Conservation (phyloP, 768 basidiomycete species). For the Mycena vulgaris region DNA sequence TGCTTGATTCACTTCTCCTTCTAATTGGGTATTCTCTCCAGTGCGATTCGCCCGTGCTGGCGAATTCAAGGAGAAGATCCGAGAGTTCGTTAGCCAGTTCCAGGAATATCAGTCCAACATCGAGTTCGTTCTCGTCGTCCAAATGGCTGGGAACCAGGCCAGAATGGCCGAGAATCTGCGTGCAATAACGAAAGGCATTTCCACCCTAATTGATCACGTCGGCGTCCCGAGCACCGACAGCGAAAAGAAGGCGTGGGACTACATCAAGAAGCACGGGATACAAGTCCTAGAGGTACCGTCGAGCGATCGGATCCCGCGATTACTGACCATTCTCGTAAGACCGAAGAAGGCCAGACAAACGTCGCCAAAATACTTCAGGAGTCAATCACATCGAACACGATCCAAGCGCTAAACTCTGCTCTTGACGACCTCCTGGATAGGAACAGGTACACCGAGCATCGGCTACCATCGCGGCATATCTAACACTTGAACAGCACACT, state of each 20-base stretch:
- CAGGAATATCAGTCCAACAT: slow-evolving; percentile 17
- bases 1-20: neutral
- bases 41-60: slow-evolving; percentile 7
- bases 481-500: slow-evolving; percentile 28
- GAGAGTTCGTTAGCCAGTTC: slow-evolving; percentile 27
- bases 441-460: slow-evolving; percentile 26
- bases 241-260: slow-evolving; percentile 1
- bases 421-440: slow-evolving; percentile 19
- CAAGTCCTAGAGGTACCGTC: slow-evolving; percentile 4
- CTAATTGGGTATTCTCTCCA: neutral
- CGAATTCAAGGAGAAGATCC: slow-evolving; percentile 26
- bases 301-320: neutral
- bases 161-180: neutral
- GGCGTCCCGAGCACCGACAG: neutral
- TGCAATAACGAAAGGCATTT: neutral
- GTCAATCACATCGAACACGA: slow-evolving; percentile 2
- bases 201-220: slow-evolving; percentile 4
- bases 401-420: neutral
- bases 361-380: slow-evolving; percentile 1
- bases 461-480: neutral
- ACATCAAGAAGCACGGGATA: neutral
- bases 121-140: slow-evolving; percentile 1
- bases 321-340: neutral
- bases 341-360: neutral
- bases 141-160: slow-evolving; percentile 16